These are phyloP conservation scores for Sanguinoderma infundibulare DNA, from an alignment of 1,284 basidiomycete genomes.

Conservation along the genomic window DNA sequence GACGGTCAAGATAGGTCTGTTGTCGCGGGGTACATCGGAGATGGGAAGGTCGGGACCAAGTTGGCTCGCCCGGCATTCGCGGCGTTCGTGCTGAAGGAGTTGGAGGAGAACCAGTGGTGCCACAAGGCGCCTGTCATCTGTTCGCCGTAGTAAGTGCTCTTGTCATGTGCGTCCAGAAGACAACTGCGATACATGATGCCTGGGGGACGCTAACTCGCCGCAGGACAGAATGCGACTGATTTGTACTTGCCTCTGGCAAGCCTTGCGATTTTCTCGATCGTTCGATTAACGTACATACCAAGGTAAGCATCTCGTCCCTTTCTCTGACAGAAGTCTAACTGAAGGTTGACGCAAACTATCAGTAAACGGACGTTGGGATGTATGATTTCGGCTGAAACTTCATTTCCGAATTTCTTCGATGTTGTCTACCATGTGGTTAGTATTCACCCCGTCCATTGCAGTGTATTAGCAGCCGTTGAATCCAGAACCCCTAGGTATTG, in stretches of 20 bases:
- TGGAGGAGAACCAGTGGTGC: constrained; percentile 55
- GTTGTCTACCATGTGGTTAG: background rate
- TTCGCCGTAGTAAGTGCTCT: constrained; percentile 26
- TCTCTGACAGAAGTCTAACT: background rate
- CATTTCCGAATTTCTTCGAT: background rate
- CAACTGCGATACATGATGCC: background rate
- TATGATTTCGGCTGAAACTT: background rate
- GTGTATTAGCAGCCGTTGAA: background rate
- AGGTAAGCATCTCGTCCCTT: background rate
- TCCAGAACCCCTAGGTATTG: too few relatives aligned
- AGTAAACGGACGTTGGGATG: background rate
- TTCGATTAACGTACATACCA: too few relatives aligned
- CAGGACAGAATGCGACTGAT: background rate
- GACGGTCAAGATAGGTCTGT: constrained; percentile 48
- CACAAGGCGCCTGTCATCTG: constrained; percentile 36
- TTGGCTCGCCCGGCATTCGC: constrained; percentile 62
- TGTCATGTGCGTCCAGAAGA: too few relatives aligned
- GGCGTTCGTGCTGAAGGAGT: constrained; percentile 59
- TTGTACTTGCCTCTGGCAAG: background rate
- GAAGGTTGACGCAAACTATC: background rate
- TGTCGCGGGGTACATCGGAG: constrained; percentile 67
- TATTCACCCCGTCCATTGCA: background rate
- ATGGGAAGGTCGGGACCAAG: constrained; percentile 51
- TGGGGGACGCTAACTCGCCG: background rate
- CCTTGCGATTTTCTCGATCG: too few relatives aligned